Base-by-base conservation (phyloP, 495 filamentous ascomycete species). In the Monascus purpureus region DNA sequence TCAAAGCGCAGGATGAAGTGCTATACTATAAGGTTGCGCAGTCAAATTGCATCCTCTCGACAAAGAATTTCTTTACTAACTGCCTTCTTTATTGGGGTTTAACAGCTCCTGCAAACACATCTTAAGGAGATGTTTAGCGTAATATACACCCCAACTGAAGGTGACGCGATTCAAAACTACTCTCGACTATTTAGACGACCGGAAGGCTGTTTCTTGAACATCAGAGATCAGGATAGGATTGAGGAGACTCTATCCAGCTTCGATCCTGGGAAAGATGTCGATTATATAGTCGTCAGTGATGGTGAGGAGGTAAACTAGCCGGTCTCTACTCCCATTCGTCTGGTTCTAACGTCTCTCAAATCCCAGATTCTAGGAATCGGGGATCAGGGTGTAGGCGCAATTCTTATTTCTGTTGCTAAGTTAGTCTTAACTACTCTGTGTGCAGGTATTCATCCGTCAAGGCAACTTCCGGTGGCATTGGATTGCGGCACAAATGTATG, bases 81-180 rank as follows among this genome's bases (percentile, higher is more conserved):
- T 22, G 0, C 8, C 2, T 20, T 31, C 17, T 8, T 17, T 30
- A 16, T 16, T 17, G 6, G 2, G 28, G 9, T 6, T 3, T 17
- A 14, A 15, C 37, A 75, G 68, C 59, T 81, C 12, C 57, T 82
- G 13, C 63, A 72, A 53, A 62, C 71, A 0, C 72, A 82, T 49
- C 47, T 82, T 3, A 79, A 80, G 39, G 86, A 93, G 50, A 87
- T 93, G 80, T 84, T 93, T 43, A 70, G 75, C 25, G 57, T 93
- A 8, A 82, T 93, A 18, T 93, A 93, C 47, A 93, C 85, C 0
- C 85, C 86, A 1, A 93, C 86, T 0, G 85, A 93, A 52, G 84
- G 81, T 2, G 83, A 92, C n/a, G 85, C 86, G 1, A 93, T 93
- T 35, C 67, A 80, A 51, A 80, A 86, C 43, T 93, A 80, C 48